Base-by-base conservation (phyloP, 805 yeast species). In the Starmerella riodocensis region DNA sequence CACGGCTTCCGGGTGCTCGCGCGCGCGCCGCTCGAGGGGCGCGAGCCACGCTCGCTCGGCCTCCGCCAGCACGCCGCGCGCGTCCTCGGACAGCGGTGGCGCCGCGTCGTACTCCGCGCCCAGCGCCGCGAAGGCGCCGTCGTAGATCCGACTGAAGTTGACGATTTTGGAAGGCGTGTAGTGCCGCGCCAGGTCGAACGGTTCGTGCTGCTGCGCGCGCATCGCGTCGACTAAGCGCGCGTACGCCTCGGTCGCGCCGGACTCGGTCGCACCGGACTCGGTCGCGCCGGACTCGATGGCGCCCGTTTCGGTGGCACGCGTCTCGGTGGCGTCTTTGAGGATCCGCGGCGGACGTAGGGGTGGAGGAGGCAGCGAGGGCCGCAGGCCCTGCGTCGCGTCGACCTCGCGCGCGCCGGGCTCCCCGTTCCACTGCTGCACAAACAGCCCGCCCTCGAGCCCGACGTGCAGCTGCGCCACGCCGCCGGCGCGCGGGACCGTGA, bases 21-120 rank as follows among this genome's bases (percentile, higher is more conserved):
- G 45, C 53, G 45, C 48, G 34, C 16, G 41, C 31, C n/a, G 32
- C 39, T 20, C 26, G 23, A 52, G 40, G 2, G 58, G 49, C 11
- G 47, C 46, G 24, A 53, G 46, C 53, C 56, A 55, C 29, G 50
- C 42, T n/a, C n/a, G n/a, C n/a, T n/a, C n/a, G n/a, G n/a, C n/a
- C n/a, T n/a, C n/a, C n/a, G n/a, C n/a, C n/a, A 6, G 24, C 24
- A 22, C 24, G 24, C 24, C 24, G 9, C 24, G 24, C 9, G 24
- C 9, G n/a, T n/a, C n/a, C n/a, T n/a, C n/a, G n/a, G n/a, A n/a
- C n/a, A n/a, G n/a, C n/a, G n/a, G n/a, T n/a, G n/a, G n/a, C n/a
- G n/a, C n/a, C n/a, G n/a, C 31, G 18, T 9, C 14, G 14, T 14
- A 16, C 31, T 14, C 31, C 7, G 9, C 33, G 7, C 21, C 34